Base-by-base conservation (phyloP, 169 alveolate genomes). In the Eimeria sp. region DNA sequence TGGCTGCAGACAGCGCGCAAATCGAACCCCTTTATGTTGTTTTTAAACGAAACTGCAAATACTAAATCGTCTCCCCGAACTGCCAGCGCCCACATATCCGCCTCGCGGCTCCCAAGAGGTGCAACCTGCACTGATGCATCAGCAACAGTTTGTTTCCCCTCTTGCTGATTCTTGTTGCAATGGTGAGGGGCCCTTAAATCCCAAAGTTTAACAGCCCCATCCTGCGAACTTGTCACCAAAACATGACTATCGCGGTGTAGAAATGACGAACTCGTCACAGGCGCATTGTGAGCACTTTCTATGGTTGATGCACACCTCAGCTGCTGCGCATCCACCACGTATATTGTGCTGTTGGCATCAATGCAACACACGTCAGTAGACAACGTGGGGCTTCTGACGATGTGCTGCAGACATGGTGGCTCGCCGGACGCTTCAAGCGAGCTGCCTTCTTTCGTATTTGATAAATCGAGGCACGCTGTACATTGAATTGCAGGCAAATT, bases 341-440 rank as follows among this genome's bases (percentile, higher is more conserved):
- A 27, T 2, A 83, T 27, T 6, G 73, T 83, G 72, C 91, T 83
- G 27, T 16, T 27, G 27, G 73, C 73, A 43, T 83, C 91, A 40
- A 83, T 83, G 27, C 91, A 83, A 51, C 91, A 83, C 43, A 83
- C 49, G 27, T 57, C 67, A 3, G 73, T 83, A 5, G 91, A 83
- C 0, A 76, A 47, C 22, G 18, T 51, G 16, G 57, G 84, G 51
- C 73, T 83, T 40, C 75, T 67, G 18, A 83, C 91, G 45, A 83
- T 54, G 72, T 83, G 91, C 75, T 83, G 91, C 91, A 83, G 30
- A 54, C 91, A 83, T 18, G 75, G 73, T 7, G 91, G 75, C 91
- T 83, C 67, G 51, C 45, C 54, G 27, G 6, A 49, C 18, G 49
- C 51, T 27, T 22, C 80, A 27, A 49, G 27, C 58, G 57, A 57